These are phyloP conservation scores for Strobilomyces dryophilus DNA, from an alignment of 768 basidiomycete genomes.

Conservation along the genomic window DNA sequence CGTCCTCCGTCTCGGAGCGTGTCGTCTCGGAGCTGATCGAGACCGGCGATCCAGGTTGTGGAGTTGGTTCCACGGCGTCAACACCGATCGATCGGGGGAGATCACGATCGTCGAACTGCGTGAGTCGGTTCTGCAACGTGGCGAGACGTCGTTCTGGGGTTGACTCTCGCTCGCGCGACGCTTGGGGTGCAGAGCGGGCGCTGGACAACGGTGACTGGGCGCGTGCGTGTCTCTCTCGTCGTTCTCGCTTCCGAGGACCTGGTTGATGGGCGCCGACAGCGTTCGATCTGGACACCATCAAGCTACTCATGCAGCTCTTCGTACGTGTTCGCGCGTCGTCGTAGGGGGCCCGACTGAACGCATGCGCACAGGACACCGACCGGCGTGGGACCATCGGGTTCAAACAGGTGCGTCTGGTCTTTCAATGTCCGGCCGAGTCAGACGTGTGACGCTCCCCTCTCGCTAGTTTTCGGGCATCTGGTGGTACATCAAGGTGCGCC, in stretches of 20 bases:
- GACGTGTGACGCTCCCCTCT: too few species aligned
- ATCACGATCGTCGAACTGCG: constrained; percentile 66
- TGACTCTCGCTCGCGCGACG: neutral
- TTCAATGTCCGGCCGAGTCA: too few species aligned
- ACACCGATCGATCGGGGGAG: constrained; percentile 61
- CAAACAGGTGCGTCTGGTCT: constrained; percentile 50
- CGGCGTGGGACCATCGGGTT: constrained; percentile 77
- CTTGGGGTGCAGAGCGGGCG: constrained; percentile 36
- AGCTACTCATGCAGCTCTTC: constrained; percentile 77
- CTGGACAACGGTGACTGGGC: constrained; percentile 69
- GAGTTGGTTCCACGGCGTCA: constrained; percentile 69
- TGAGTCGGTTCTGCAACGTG: constrained; percentile 31
- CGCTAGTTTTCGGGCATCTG: constrained; percentile 65
- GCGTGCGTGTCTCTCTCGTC: constrained; percentile 43
- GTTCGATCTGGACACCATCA: constrained; percentile 84
- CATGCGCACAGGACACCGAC: constrained; percentile 51
- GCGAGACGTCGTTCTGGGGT: too few species aligned
- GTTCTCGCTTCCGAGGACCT: neutral
- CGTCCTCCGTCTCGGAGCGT: constrained; percentile 19
- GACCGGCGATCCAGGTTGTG: constrained; percentile 37
- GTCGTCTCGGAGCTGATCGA: neutral
- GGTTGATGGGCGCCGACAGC: constrained; percentile 34
- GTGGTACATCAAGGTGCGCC: constrained; percentile 66
- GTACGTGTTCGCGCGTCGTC: constrained; percentile 38
- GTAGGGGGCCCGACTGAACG: neutral